Evolutionary conservation across 176 grass and related monocot genomes (phyloP).

Genomic region (Hyparrhenia diplandra): DNA sequence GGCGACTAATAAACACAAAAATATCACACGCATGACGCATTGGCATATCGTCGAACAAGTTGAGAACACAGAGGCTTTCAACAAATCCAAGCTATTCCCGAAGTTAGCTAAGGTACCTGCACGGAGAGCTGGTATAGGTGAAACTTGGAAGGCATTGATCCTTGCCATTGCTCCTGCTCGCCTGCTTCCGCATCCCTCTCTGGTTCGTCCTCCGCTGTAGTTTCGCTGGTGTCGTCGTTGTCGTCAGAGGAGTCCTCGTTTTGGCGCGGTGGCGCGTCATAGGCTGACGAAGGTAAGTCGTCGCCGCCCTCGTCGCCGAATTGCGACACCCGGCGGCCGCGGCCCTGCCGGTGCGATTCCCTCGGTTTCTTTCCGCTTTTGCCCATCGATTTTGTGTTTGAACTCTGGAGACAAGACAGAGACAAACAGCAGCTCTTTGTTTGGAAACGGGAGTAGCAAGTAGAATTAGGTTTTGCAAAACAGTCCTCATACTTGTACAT

Average conservation of each 20-base stretch:
- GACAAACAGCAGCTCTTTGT: background rate
- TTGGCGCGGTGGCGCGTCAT: conserved; percentile 22
- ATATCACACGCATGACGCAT: background rate
- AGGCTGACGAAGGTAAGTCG: conserved; percentile 58
- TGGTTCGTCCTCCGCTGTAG: conserved; percentile 25
- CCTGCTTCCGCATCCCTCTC: conserved; percentile 23
- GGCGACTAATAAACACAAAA: conserved; percentile 59
- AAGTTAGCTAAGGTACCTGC: conserved; percentile 46
- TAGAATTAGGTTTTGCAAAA: background rate
- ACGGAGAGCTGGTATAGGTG: conserved; percentile 82
- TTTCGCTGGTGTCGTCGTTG: conserved; percentile 33
- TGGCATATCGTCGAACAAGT: conserved; percentile 31
- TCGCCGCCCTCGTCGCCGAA: conserved; percentile 11
- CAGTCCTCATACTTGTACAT: background rate
- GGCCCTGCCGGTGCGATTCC: conserved; percentile 49
- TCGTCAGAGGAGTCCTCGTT: conserved; percentile 28
- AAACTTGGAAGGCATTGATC: conserved; percentile 66
- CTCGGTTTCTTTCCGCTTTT: conserved; percentile 82
- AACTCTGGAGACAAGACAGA: background rate
- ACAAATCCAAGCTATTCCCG: background rate
- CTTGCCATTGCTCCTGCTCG: background rate
- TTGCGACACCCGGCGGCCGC: conserved; percentile 22
- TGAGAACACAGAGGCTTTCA: background rate
- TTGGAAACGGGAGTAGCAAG: background rate
- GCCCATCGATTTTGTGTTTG: conserved; percentile 45